Conservation (phyloP, 2,329 filamentous ascomycete species). For the Cladosporium sp. region DNA sequence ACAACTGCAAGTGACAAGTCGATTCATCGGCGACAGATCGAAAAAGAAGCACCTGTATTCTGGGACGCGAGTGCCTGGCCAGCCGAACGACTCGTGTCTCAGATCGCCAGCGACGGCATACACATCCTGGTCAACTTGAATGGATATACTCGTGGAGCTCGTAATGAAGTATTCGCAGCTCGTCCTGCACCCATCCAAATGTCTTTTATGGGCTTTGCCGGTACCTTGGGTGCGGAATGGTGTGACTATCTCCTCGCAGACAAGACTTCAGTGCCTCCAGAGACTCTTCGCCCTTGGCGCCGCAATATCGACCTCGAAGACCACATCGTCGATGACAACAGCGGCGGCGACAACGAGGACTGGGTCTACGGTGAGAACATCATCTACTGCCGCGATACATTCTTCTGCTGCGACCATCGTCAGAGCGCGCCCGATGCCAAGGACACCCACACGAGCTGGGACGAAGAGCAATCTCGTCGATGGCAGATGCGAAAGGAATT, state of each 20-base stretch:
- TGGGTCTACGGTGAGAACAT: slow-evolving; percentile 99
- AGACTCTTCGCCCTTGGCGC: slow-evolving; percentile 77
- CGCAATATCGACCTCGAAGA: slow-evolving; percentile 74
- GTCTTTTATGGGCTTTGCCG: slow-evolving; percentile 99
- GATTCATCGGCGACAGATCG: slow-evolving; percentile 86
- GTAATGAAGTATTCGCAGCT: slow-evolving; percentile 95
- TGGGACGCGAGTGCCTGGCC: slow-evolving; percentile 85
- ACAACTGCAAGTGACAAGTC: slow-evolving; percentile 91
- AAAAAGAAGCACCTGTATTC: slow-evolving; percentile 88
- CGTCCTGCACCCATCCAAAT: slow-evolving; percentile 94
- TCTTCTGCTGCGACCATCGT: slow-evolving; percentile 96
- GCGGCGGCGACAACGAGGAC: slow-evolving; percentile 62
- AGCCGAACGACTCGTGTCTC: slow-evolving; percentile 77
- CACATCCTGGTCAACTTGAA: slow-evolving; percentile 98
- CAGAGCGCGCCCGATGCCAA: slow-evolving; percentile 78
- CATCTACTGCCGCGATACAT: slow-evolving; percentile 89
- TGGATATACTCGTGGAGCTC: slow-evolving; percentile 92
- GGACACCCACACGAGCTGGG: slow-evolving; percentile 72
- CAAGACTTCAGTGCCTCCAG: slow-evolving; percentile 76
- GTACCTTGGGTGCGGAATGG: slow-evolving; percentile 94
- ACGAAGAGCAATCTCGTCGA: slow-evolving; percentile 74
- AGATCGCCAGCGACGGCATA: slow-evolving; percentile 84
- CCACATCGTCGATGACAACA: slow-evolving; percentile 61
- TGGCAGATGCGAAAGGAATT: slow-evolving; percentile 94
- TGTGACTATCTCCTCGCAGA: slow-evolving; percentile 97